A percentile compares a stretch with the other conserved stretches of the same genome.
These are phyloP conservation scores for Musa schizocarpa DNA, from an alignment of 176 grass and related monocot genomes.

Conservation along the genomic window DNA sequence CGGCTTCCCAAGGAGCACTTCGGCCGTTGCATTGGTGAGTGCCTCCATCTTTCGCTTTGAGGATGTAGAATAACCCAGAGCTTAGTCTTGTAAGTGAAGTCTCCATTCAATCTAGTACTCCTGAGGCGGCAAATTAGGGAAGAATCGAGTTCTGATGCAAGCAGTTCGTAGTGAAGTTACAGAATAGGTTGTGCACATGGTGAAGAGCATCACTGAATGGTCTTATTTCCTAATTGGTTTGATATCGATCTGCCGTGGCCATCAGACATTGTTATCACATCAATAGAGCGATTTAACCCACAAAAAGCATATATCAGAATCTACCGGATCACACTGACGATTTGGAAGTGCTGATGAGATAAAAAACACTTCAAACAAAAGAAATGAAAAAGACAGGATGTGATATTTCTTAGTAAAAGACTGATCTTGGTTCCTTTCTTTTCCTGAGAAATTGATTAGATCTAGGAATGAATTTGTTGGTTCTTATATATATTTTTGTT, in stretches of 20 bases:
- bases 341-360: too few species aligned
- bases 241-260: not conserved
- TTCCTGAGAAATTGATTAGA: not conserved
- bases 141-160: not conserved
- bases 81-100: not conserved
- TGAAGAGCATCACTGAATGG: not conserved
- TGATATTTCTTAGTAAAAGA: not conserved
- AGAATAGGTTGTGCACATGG: too few species aligned
- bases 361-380: not conserved
- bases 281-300: too few species aligned
- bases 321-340: too few species aligned
- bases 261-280: too few species aligned
- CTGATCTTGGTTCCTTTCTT: not conserved
- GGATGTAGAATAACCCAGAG: not conserved
- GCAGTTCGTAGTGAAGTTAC: not conserved
- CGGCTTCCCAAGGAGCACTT: slow-evolving; percentile 76
- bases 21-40: slow-evolving; percentile 95
- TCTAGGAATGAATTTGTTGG: not conserved
- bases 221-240: not conserved
- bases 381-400: not conserved
- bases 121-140: not conserved
- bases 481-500: not conserved
- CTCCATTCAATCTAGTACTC: not conserved
- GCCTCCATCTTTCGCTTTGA: not conserved
- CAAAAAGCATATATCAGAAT: too few species aligned